Conservation (phyloP, 192 early-diverging fungal genomes). For the Backusella australiensis region DNA sequence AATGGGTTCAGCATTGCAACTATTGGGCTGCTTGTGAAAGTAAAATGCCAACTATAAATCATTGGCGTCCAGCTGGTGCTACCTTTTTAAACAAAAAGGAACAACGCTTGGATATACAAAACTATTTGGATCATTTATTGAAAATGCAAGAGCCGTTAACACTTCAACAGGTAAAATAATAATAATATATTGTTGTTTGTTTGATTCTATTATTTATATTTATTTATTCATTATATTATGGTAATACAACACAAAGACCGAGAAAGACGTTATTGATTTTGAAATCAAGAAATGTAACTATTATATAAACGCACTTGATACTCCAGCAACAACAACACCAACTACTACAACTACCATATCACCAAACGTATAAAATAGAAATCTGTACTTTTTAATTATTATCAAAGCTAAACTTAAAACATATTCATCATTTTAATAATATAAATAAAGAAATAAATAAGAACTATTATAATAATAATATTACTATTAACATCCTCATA, state of each 20-base stretch:
- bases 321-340: neutral
- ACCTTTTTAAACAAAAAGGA: conserved; percentile 10
- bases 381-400: neutral
- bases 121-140: conserved; percentile 8
- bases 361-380: neutral
- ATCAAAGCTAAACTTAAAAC: neutral
- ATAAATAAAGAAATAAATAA: neutral
- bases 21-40: conserved; percentile 80
- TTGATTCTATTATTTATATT: neutral
- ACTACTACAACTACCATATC: neutral
- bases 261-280: neutral
- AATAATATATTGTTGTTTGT: neutral
- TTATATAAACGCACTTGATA: conserved; percentile 5
- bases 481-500: too few relatives aligned
- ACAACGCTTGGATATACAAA: conserved; percentile 7
- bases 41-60: conserved; percentile 42
- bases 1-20: conserved; percentile 73
- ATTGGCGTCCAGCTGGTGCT: conserved; percentile 12
- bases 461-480: neutral
- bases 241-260: neutral
- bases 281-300: conserved; percentile 1
- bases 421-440: neutral
- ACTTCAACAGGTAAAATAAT: neutral
- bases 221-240: neutral
- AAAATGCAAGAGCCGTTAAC: conserved; percentile 4